Conservation (phyloP, 2,329 filamentous ascomycete species). For the Colletotrichum agaves region DNA sequence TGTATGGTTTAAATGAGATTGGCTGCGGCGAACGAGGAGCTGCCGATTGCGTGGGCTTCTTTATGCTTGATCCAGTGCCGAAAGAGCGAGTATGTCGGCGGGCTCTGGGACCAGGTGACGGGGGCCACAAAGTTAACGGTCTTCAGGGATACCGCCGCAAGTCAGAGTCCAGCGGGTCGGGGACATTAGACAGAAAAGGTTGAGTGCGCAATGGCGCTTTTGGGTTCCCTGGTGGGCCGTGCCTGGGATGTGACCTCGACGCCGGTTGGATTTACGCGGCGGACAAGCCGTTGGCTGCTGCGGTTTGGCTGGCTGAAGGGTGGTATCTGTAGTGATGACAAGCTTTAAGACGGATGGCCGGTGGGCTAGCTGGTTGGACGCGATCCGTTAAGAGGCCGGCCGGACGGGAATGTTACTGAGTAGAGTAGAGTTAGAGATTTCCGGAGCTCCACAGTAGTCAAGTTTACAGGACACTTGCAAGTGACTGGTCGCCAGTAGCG, state of each 20-base stretch:
- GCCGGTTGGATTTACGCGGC: slow-evolving; percentile 14
- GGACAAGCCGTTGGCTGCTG: slow-evolving; percentile 14
- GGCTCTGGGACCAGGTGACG: not conserved
- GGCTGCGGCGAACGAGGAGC: slow-evolving; percentile 20
- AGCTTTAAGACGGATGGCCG: slow-evolving; percentile 15
- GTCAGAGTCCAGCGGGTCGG: slow-evolving; percentile 20
- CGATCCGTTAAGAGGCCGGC: slow-evolving; percentile 2
- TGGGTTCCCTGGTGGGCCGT: slow-evolving; percentile 4
- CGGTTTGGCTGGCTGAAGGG: not conserved
- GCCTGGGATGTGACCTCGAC: slow-evolving; percentile 24
- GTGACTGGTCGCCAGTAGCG: slow-evolving; percentile 1
- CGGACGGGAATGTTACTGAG: not conserved
- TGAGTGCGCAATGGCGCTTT: slow-evolving; percentile 21
- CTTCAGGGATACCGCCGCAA: slow-evolving; percentile 32
- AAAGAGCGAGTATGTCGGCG: slow-evolving; percentile 16
- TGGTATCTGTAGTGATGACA: slow-evolving; percentile 16
- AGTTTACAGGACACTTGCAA: slow-evolving; percentile 5
- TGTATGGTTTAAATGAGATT: slow-evolving; percentile 27
- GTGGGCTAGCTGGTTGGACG: slow-evolving; percentile 13
- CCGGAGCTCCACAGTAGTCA: slow-evolving; percentile 10
- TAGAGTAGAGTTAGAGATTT: slow-evolving; percentile 23
- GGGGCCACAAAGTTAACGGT: slow-evolving; percentile 19
- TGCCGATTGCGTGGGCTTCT: slow-evolving; percentile 23
- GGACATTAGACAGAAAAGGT: slow-evolving; percentile 19
- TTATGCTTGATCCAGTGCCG: slow-evolving; percentile 35